phyloP scores from a whole-genome alignment of 2,329 filamentous ascomycete genomes.

The Trichoderma cornu-damae region DNA sequence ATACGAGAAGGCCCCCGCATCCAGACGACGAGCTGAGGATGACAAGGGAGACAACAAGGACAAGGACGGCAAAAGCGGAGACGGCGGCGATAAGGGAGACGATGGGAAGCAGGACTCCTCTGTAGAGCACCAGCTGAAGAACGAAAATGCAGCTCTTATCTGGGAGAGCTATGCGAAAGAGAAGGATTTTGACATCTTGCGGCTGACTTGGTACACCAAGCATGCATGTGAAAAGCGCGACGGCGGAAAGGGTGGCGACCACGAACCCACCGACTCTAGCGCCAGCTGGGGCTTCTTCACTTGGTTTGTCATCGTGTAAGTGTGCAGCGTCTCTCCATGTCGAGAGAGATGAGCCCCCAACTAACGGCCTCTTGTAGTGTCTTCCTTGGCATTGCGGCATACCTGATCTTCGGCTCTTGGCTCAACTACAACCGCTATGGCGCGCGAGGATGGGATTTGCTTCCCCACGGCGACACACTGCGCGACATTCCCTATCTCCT shows the following conservation, averaged over 20 bases:
- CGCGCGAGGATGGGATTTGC: slow-evolving; percentile 86
- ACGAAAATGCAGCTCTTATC: slow-evolving; percentile 59
- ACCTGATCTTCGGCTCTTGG: slow-evolving; percentile 97
- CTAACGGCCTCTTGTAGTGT: slow-evolving; percentile 49
- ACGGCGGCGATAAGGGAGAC: slow-evolving; percentile 37
- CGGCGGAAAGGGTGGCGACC: slow-evolving; percentile 40
- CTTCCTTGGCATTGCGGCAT: slow-evolving; percentile 80
- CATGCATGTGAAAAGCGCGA: slow-evolving; percentile 67
- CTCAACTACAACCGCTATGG: slow-evolving; percentile 98
- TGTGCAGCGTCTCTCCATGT: slow-evolving; percentile 34
- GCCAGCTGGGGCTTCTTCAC: slow-evolving; percentile 91
- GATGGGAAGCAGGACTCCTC: slow-evolving; percentile 37
- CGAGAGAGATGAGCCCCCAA: neutral
- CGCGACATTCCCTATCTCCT: slow-evolving; percentile 88
- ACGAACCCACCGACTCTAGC: slow-evolving; percentile 42
- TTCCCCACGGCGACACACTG: slow-evolving; percentile 88
- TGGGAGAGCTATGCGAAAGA: slow-evolving; percentile 68
- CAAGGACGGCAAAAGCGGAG: slow-evolving; percentile 28
- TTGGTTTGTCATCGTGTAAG: slow-evolving; percentile 91
- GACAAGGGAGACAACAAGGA: slow-evolving; percentile 26
- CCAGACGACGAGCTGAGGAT: slow-evolving; percentile 25
- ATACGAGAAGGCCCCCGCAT: slow-evolving; percentile 22
- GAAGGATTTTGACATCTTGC: slow-evolving; percentile 57
- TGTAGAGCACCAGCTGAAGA: slow-evolving; percentile 49
- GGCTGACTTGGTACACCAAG: slow-evolving; percentile 80